These are phyloP conservation scores for Maudiozyma saulgeensis DNA, from an alignment of 805 yeast species.

Conservation along the genomic window DNA sequence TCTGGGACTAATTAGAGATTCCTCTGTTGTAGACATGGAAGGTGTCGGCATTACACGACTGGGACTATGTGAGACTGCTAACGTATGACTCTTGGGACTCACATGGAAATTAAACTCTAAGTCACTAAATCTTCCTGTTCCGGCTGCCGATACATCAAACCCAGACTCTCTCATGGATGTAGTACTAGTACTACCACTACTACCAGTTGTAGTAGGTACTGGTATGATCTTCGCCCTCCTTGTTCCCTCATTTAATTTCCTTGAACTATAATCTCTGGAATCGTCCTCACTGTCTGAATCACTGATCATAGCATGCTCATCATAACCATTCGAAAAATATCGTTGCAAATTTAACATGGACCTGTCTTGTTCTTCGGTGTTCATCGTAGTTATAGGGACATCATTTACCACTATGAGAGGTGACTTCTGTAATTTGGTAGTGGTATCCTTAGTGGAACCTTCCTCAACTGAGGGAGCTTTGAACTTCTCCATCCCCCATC, in stretches of 20 bases:
- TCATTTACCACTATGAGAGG: conserved; percentile 3
- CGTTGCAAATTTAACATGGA: background rate
- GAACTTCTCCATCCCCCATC: background rate
- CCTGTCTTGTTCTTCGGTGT: background rate
- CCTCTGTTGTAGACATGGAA: background rate
- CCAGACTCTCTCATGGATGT: background rate
- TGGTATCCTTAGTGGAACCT: background rate
- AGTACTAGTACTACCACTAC: too few relatives aligned
- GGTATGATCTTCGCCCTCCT: background rate
- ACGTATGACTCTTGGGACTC: background rate
- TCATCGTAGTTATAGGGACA: background rate
- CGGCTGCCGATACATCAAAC: conserved; percentile 4
- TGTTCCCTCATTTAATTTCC: background rate
- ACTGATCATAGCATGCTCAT: background rate
- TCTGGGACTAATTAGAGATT: background rate
- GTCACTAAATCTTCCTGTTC: conserved; percentile 9
- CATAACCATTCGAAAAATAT: background rate
- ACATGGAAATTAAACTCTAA: conserved; percentile 2
- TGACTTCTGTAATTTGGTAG: background rate
- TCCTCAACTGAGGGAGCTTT: background rate
- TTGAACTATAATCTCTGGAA: background rate
- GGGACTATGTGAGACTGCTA: background rate
- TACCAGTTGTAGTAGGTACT: too few relatives aligned
- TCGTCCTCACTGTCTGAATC: conserved; percentile 1
- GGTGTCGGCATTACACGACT: background rate